Percentiles rank a stretch among this genome's conserved stretches.
phyloP scores from a whole-genome alignment of 1,284 basidiomycete species.

The Veloboletus limbatus region DNA sequence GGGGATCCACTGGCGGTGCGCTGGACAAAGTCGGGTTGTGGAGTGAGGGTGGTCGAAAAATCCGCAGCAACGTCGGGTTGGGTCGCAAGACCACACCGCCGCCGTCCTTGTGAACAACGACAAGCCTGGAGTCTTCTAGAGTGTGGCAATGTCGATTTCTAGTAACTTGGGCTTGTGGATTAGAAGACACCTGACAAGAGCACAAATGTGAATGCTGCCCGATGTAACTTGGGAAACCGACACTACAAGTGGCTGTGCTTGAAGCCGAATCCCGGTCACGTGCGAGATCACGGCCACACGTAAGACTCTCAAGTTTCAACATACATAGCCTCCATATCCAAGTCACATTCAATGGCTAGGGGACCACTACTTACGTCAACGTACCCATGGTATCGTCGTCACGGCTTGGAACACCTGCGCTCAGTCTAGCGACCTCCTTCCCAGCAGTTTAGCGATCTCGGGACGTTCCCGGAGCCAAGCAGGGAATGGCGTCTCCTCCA shows the following conservation, averaged over 20 bases:
- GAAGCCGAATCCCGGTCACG: conserved; percentile 19
- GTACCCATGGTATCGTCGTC: no score
- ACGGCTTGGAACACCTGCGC: not conserved
- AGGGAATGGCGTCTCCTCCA: conserved; percentile 61
- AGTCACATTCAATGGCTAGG: no score
- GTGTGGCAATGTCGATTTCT: not conserved
- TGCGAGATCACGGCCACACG: no score
- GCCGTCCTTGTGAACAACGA: conserved; percentile 6
- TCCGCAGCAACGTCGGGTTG: conserved; percentile 22
- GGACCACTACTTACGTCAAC: no score
- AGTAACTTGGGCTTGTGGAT: conserved; percentile 5
- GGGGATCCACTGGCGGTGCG: conserved; percentile 5
- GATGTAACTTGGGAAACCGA: conserved; percentile 15
- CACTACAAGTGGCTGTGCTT: conserved; percentile 26
- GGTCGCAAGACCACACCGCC: conserved; percentile 15
- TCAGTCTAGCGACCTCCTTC: conserved; percentile 72
- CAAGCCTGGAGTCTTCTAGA: conserved; percentile 5
- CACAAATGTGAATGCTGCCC: conserved; percentile 4
- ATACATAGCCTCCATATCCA: no score
- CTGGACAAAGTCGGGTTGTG: conserved; percentile 4
- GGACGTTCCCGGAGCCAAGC: conserved; percentile 80
- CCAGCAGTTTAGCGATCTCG: conserved; percentile 80
- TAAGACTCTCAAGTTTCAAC: no score
- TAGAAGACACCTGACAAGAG: conserved; percentile 10
- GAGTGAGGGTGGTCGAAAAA: conserved; percentile 26